A percentile compares a stretch with the other conserved stretches of the same genome.
These are phyloP conservation scores for Prunus mira DNA, from an alignment of 306 rosid genomes.

Conservation along the genomic window DNA sequence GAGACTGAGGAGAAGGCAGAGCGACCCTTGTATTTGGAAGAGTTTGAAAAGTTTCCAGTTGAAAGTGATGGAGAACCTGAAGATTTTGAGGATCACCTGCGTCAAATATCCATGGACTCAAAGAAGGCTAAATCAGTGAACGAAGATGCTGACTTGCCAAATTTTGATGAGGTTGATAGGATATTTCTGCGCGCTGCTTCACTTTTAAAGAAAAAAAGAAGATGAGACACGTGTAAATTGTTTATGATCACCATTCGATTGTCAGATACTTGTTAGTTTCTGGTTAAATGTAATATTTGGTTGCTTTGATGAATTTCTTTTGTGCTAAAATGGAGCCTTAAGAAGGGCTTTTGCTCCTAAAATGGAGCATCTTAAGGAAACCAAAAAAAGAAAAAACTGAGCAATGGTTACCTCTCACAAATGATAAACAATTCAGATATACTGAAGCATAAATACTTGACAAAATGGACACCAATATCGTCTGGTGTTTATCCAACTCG, in stretches of 20 bases:
- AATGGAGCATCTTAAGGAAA: no score
- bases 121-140: conserved; percentile 27
- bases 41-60: conserved; percentile 60
- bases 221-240: conserved; percentile 26
- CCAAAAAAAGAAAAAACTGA: no score
- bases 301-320: not conserved
- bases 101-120: conserved; percentile 55
- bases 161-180: conserved; percentile 77
- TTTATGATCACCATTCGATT: not conserved
- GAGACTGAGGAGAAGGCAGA: conserved; percentile 42
- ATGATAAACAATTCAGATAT: no score
- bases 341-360: no score
- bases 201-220: conserved; percentile 57
- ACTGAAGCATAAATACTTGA: no score
- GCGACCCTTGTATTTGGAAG: conserved; percentile 71
- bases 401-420: no score
- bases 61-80: conserved; percentile 42
- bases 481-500: not conserved
- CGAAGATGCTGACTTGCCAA: conserved; percentile 34
- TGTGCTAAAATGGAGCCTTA: not conserved
- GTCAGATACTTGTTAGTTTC: not conserved
- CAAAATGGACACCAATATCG: not conserved
- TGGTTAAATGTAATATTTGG: not conserved
- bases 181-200: conserved; percentile 73
- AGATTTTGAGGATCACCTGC: conserved; percentile 71